Evolutionary conservation across 768 basidiomycete species (phyloP), one percentile per base, ranked within the genome.

Genomic region (Dioszegia hungarica): DNA sequence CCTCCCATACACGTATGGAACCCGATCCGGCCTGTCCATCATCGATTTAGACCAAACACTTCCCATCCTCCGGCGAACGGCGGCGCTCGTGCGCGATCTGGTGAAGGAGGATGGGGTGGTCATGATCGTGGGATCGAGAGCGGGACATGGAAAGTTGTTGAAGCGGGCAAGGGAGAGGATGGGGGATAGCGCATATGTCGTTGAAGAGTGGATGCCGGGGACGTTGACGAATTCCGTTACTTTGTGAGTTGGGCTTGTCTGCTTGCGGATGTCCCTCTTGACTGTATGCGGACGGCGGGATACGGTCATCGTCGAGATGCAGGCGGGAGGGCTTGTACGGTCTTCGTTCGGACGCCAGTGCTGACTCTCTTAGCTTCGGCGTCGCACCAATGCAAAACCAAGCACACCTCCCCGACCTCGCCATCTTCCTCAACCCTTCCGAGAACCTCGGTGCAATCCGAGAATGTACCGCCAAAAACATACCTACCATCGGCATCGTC

Each of bases 31-130:
- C 14, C 82, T 97, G 64, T 89, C 90, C 45, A 82, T 97, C 75
- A 97, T 98, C 75, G 90, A 98, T 77, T 82, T 98, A 27, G 92
- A 98, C 74, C 87, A 88, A 65, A 95, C 95, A 0, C 79, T 98
- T 4, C 90, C 93, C 5, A 85, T 91, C 60, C 81, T 99, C 22
- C 86, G 92, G 17, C 87, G 92, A 52, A 91, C 94, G 8, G 88
- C 90, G 38, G 86, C 86, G 67, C 81, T 99, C 51, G 86, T 89
- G 34, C 86, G 89, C 47, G 86, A 86, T 33, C 79, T 97, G 41
- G 86, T 89, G 15, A 82, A 84, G 55, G 82, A 83, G 39, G 89
- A 87, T 56, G 95, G 95, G 28, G 83, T 84, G 57, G 81, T 98
- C 59, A 79, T 99, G 22, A 93, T 98, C 71, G 85, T 98, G 40